These are phyloP conservation scores for Penicillium digitatum DNA, from an alignment of 2,329 filamentous ascomycete species.

Conservation along the genomic window DNA sequence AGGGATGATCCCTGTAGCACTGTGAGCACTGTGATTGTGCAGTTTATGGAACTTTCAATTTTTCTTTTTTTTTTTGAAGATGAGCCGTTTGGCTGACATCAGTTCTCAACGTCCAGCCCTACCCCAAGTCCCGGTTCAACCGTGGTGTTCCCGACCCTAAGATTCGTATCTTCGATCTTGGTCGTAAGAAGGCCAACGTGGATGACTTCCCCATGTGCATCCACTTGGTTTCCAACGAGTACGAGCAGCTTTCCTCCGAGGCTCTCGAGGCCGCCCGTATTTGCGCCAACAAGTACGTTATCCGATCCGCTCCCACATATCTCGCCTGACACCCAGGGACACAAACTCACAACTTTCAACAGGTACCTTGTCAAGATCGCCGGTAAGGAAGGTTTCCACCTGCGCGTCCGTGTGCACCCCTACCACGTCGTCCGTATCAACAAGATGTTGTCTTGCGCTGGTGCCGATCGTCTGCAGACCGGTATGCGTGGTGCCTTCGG, in stretches of 20 bases:
- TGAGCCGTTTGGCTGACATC: slow-evolving; percentile 20
- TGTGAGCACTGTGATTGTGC: neutral
- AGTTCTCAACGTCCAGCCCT: slow-evolving; percentile 58
- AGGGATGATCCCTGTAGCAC: neutral
- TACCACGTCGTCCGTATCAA: slow-evolving; percentile 99
- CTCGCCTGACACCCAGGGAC: neutral
- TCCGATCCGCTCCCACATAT: neutral
- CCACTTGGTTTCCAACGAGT: slow-evolving; percentile 99
- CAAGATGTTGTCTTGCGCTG: slow-evolving; percentile 99
- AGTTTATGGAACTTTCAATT: neutral
- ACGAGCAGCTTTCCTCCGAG: slow-evolving; percentile 99
- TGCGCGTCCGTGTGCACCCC: slow-evolving; percentile 81
- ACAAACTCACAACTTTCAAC: slow-evolving; percentile 10
- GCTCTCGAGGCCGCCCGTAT: slow-evolving; percentile 99
- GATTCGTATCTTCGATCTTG: slow-evolving; percentile 97
- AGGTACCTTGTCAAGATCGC: slow-evolving; percentile 66
- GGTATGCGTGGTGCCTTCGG: slow-evolving; percentile 99
- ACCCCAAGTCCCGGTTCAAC: slow-evolving; percentile 99
- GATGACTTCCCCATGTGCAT: slow-evolving; percentile 99
- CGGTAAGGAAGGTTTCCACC: slow-evolving; percentile 69
- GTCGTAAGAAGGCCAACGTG: slow-evolving; percentile 96
- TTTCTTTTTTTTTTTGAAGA: slow-evolving; percentile 9
- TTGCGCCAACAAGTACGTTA: slow-evolving; percentile 92
- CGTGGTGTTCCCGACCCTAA: slow-evolving; percentile 84
- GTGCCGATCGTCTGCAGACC: slow-evolving; percentile 99